Conservation (phyloP, 352 stramenopile genomes). For the Phytophthora constricta region DNA sequence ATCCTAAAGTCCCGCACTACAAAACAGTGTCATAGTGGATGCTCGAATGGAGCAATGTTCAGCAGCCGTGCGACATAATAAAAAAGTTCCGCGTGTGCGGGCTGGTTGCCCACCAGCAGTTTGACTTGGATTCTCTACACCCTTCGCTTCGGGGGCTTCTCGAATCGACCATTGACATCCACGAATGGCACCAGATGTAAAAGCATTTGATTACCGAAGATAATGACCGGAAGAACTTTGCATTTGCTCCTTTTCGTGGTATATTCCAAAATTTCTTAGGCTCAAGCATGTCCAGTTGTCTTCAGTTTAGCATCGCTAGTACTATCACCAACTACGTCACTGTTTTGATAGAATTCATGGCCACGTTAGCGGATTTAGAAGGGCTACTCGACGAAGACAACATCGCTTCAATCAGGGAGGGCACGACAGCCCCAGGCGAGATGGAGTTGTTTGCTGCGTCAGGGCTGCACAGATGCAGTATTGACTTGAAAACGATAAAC, state of each 20-base stretch:
- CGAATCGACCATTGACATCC: not conserved
- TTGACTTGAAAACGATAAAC: conserved; percentile 4
- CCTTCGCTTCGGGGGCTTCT: not conserved
- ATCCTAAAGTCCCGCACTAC: conserved; percentile 5
- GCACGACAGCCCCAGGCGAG: not conserved
- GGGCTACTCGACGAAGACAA: conserved; percentile 2
- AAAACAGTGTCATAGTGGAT: conserved; percentile 6
- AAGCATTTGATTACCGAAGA: not conserved
- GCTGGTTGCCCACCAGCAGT: conserved; percentile 1
- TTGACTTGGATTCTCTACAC: conserved; percentile 1
- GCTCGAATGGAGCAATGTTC: not conserved
- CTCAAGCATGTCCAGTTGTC: not conserved
- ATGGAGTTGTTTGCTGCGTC: not conserved
- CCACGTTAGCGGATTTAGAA: not conserved
- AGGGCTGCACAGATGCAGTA: not conserved
- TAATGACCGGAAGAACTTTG: not conserved
- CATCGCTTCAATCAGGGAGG: not conserved
- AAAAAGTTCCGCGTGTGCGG: conserved; percentile 2
- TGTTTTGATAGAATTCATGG: not conserved
- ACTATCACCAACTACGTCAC: not conserved
- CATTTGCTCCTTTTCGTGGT: not conserved
- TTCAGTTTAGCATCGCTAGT: not conserved
- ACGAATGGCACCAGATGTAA: not conserved
- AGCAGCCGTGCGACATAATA: no score
- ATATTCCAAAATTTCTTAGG: not conserved